These are phyloP conservation scores for Xylariomycetidae sp. DNA, from an alignment of 2,329 filamentous ascomycete genomes.

Conservation along the genomic window DNA sequence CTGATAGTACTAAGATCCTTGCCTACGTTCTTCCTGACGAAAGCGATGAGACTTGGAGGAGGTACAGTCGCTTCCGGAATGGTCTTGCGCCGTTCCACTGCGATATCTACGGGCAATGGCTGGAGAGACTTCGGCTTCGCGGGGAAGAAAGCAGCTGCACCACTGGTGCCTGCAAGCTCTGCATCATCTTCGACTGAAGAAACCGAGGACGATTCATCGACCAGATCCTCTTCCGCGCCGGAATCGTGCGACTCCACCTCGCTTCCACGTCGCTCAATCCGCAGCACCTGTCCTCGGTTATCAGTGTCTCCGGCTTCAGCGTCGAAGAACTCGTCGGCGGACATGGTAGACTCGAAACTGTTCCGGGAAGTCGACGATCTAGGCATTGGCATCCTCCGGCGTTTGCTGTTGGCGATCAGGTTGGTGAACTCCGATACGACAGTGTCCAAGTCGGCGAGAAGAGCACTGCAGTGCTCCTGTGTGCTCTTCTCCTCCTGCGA, in stretches of 20 bases:
- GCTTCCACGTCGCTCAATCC: slow-evolving; percentile 63
- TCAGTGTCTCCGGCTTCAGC: slow-evolving; percentile 62
- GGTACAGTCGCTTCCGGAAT: slow-evolving; percentile 69
- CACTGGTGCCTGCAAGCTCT: slow-evolving; percentile 42
- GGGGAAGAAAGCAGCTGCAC: slow-evolving; percentile 70
- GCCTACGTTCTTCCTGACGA: slow-evolving; percentile 93
- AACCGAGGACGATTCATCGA: slow-evolving; percentile 50
- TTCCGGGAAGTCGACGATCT: slow-evolving; percentile 44
- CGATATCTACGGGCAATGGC: slow-evolving; percentile 67
- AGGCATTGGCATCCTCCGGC: slow-evolving; percentile 57
- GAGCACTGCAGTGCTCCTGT: slow-evolving; percentile 74
- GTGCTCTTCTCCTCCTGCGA: slow-evolving; percentile 57
- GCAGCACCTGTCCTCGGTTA: slow-evolving; percentile 59
- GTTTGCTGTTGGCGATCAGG: slow-evolving; percentile 73
- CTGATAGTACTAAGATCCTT: slow-evolving; percentile 95
- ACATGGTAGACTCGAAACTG: slow-evolving; percentile 74
- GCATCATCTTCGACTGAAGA: slow-evolving; percentile 57
- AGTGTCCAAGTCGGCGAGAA: slow-evolving; percentile 79
- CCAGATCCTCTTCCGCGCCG: slow-evolving; percentile 48
- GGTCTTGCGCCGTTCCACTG: slow-evolving; percentile 60
- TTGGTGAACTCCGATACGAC: slow-evolving; percentile 77
- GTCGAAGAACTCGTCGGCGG: slow-evolving; percentile 90
- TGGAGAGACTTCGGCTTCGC: slow-evolving; percentile 66
- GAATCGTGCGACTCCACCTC: slow-evolving; percentile 58
- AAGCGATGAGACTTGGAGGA: slow-evolving; percentile 87